Conservation (phyloP, 768 basidiomycete genomes). For the Lentinula aciculospora region DNA sequence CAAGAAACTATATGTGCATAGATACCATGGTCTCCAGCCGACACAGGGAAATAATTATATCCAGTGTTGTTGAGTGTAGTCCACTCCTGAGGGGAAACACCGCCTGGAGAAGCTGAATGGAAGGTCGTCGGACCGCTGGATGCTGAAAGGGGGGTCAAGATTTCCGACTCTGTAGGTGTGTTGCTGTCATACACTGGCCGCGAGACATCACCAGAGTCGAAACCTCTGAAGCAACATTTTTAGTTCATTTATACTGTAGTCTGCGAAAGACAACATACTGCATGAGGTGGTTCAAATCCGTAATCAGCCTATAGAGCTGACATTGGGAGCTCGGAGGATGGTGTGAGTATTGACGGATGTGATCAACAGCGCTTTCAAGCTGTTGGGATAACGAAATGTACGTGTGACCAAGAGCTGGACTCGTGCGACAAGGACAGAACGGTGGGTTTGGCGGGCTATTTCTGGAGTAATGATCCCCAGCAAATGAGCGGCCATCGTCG, state of each 20-base stretch:
- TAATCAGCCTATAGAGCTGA: constrained; percentile 49
- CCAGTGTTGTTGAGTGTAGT: constrained; percentile 46
- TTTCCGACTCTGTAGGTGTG: constrained; percentile 61
- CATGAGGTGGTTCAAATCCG: constrained; percentile 56
- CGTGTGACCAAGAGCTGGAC: constrained; percentile 51
- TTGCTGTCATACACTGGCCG: constrained; percentile 41
- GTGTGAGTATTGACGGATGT: constrained; percentile 57
- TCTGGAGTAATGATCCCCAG: constrained; percentile 26
- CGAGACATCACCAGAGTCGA: constrained; percentile 38
- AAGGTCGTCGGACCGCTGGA: constrained; percentile 44
- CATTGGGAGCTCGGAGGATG: constrained; percentile 52
- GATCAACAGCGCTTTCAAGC: constrained; percentile 48
- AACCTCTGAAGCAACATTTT: constrained; percentile 30
- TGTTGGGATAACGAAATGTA: constrained; percentile 61
- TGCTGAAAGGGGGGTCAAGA: constrained; percentile 47
- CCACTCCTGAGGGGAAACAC: constrained; percentile 59
- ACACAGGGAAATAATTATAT: constrained; percentile 67
- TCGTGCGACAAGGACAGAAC: constrained; percentile 60
- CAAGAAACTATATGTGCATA: constrained; percentile 55
- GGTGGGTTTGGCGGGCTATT: constrained; percentile 23
- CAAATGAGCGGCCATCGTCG: constrained; percentile 33
- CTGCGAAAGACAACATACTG: constrained; percentile 48
- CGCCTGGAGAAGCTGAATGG: constrained; percentile 27
- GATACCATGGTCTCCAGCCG: constrained; percentile 42
- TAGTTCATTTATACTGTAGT: too few species aligned